Evolutionary conservation across 805 yeast species (phyloP).

Genomic region (Wickerhamiella vanderwaltii): DNA sequence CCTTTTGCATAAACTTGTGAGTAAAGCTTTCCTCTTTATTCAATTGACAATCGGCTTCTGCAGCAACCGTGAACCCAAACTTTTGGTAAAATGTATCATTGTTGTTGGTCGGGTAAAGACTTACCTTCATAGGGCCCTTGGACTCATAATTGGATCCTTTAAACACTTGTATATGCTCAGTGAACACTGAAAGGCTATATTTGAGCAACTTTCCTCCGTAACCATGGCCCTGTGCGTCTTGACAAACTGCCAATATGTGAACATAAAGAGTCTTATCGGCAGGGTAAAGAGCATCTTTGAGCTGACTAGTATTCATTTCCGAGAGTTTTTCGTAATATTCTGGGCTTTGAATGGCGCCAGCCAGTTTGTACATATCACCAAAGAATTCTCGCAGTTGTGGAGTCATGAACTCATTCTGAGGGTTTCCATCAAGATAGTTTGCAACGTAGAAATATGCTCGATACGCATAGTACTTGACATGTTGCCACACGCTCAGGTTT

Average conservation of each 20-base stretch:
- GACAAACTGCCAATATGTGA: not conserved
- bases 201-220: slow-evolving; percentile 2
- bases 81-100: slow-evolving; percentile 5
- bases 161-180: not conserved
- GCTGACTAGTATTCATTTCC: not conserved
- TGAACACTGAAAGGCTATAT: not conserved
- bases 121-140: slow-evolving; percentile 4
- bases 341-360: not conserved
- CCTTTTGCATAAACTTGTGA: slow-evolving; percentile 3
- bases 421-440: not conserved
- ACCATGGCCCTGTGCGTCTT: slow-evolving; percentile 2
- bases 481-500: not conserved
- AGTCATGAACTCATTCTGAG: not conserved
- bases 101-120: slow-evolving; percentile 7
- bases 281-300: not conserved
- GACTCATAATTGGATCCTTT: not conserved
- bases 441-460: not conserved
- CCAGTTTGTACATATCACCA: not conserved
- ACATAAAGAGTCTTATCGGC: slow-evolving; percentile 4
- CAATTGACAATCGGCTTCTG: not conserved
- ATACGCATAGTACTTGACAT: slow-evolving; percentile 1
- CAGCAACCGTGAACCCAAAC: slow-evolving; percentile 4
- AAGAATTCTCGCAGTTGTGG: not conserved
- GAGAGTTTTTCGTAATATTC: slow-evolving; percentile 1
- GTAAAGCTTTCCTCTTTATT: not conserved